Evolutionary conservation across 805 yeast genomes (phyloP), one percentile per base, ranked within the genome.

Genomic region (Clavispora vitiphila): DNA sequence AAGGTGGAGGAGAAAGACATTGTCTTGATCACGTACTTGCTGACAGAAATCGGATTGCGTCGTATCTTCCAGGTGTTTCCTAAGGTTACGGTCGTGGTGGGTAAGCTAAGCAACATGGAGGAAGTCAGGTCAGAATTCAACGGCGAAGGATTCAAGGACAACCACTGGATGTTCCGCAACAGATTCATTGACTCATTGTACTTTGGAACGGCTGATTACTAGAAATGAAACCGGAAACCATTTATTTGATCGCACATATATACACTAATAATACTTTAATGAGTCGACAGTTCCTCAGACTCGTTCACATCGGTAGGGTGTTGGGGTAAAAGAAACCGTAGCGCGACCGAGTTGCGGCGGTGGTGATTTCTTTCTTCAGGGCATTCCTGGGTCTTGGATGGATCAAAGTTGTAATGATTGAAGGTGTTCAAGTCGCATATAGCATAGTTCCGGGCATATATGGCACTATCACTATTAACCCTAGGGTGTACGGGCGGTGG

Each of bases 21-120:
- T 18, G 74, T 81, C 2, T 69, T 89, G 40, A 80, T 88, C 10
- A 67, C 83, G 5, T 86, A 85, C 55, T 60, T 83, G 39, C 85
- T 88, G n/a, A 80, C 95, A 0, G 93, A 84, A 50, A 69, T 79
- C 27, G 96, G 96, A 3, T 61, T 87, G 5, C 68, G 84, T 42
- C 71, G 97, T 41, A 74, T 91, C 2, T 60, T 80, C 40, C 75
- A 77, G 35, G 96, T 91, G 0, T 91, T 86, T 56, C 83, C 86
- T 1, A 58, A 72, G 2, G 81, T 90, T 1, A 75, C 75, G 22
- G 65, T 89, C 2, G 83, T 85, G 18, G 80, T 81, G 23, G 96
- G 89, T 1, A 74, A 75, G 46, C 61, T 86, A 46, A 78, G 86
- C 44, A 53, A 64, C 22, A 57, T 68, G 34, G 64, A 61, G 19